These are phyloP conservation scores for Rosa multiflora DNA, from an alignment of 306 rosid species.

Conservation along the genomic window DNA sequence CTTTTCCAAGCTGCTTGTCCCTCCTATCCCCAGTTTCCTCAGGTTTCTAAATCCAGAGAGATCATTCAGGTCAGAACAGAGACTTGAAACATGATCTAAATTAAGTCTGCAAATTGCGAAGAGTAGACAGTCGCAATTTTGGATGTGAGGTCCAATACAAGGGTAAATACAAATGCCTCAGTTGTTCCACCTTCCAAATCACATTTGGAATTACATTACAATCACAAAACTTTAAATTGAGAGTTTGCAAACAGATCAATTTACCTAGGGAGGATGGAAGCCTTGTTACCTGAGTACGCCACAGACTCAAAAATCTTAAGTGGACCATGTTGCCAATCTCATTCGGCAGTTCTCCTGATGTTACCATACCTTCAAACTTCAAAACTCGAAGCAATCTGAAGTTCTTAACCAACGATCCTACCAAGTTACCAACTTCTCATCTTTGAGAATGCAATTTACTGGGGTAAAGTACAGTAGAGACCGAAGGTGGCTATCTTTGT, in stretches of 20 bases:
- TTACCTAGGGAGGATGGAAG: slow-evolving; percentile 44
- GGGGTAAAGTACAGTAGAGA: slow-evolving; percentile 35
- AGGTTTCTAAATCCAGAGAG: not conserved
- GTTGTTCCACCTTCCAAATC: slow-evolving; percentile 32
- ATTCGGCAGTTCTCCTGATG: slow-evolving; percentile 26
- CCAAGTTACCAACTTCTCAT: slow-evolving; percentile 1
- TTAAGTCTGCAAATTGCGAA: slow-evolving; percentile 40
- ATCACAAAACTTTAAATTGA: slow-evolving; percentile 24
- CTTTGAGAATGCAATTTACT: not conserved
- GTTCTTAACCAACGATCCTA: slow-evolving; percentile 15
- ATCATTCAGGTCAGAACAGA: not conserved
- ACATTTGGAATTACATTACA: slow-evolving; percentile 33
- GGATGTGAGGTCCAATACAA: not conserved
- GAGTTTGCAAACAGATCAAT: slow-evolving; percentile 39
- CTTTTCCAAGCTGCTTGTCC: not conserved
- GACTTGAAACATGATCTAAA: slow-evolving; percentile 21
- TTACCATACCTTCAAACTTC: slow-evolving; percentile 35
- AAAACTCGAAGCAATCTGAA: slow-evolving; percentile 43
- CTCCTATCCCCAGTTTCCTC: not conserved
- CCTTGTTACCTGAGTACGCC: slow-evolving; percentile 8
- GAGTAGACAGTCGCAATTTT: slow-evolving; percentile 26
- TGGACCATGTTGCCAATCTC: slow-evolving; percentile 45
- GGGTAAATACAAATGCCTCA: slow-evolving; percentile 58
- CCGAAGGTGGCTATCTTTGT: slow-evolving; percentile 26
- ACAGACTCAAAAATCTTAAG: slow-evolving; percentile 47